Evolutionary conservation across 345 rosid species (phyloP), one percentile per base, ranked within the genome.

Genomic region (Melaleuca alternifolia): DNA sequence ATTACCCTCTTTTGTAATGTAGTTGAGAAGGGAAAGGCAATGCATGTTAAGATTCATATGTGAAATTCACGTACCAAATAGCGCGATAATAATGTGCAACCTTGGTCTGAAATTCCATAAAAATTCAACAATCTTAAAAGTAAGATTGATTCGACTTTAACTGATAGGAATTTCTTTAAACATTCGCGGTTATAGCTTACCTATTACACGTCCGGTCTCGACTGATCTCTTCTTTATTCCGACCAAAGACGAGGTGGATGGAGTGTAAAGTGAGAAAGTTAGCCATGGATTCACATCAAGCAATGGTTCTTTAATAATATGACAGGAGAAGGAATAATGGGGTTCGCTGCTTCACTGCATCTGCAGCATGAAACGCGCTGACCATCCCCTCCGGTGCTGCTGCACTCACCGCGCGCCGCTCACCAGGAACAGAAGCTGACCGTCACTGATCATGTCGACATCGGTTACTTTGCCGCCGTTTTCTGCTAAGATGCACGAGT

Each of bases 391-490:
- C 10, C 11, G 81, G 81, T 18, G 81, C 7, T 21, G 24, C 26
- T 37, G 71, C 5, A 24, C 10, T 71, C 81, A 71, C 37, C 48
- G 26, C 13, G 14, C 28, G 71, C 88, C 87, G 61, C 54, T 26
- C 8, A 88, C 93, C 85, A 95, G 54, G 88, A 86, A 96, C 75
- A 96, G 91, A 86, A 92, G 91, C 89, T 96, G 97, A 75, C 89
- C 95, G 88, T 93, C 88, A n/a, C 18, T 85, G 13, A 96, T 92
- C 93, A 94, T 93, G 86, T 89, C 89, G 44, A 90, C 89, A 79
- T 96, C 99, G 85, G 91, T 85, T 59, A 96, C 89, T 90, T 88
- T 91, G 82, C 87, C 96, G 54, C 94, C 97, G 53, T 90, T 90
- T 89, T 94, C 96, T 7, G 95, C 89, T 65, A 93, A 88, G 53